Percentiles rank a stretch among this genome's conserved stretches.
These are phyloP conservation scores for Oryza australiensis DNA, from an alignment of 176 grass and related monocot species.

Conservation along the genomic window DNA sequence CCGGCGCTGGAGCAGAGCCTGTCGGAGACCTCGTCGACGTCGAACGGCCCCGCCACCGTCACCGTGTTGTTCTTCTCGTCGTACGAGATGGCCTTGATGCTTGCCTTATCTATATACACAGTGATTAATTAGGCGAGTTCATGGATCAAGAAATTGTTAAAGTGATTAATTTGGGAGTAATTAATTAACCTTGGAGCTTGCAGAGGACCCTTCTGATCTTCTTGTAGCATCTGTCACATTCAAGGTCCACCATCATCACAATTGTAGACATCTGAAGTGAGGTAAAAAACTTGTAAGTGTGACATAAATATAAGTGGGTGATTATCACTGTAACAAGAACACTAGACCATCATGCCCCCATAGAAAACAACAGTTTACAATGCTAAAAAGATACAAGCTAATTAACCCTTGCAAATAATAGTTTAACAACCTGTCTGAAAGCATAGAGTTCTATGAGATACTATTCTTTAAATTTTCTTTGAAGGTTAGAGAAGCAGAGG, in stretches of 20 bases:
- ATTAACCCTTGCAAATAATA: neutral
- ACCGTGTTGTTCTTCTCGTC: conserved; percentile 73
- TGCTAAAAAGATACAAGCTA: neutral
- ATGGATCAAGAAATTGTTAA: neutral
- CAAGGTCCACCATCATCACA: conserved; percentile 69
- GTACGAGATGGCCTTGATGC: conserved; percentile 58
- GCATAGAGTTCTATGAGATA: neutral
- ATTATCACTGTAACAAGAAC: neutral
- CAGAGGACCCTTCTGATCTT: conserved; percentile 87
- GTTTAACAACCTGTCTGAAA: neutral
- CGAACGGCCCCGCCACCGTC: conserved; percentile 67
- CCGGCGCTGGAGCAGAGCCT: conserved; percentile 54
- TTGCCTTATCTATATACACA: conserved; percentile 43
- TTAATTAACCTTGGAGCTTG: conserved; percentile 71
- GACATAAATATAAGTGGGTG: neutral
- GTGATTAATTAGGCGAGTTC: neutral
- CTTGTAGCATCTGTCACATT: conserved; percentile 68
- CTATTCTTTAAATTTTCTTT: neutral
- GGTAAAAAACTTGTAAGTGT: neutral
- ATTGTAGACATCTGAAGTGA: conserved; percentile 57
- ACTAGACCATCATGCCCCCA: too few species aligned
- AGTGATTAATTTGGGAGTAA: neutral
- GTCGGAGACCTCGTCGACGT: conserved; percentile 54
- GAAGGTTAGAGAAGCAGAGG: neutral
- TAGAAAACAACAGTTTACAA: neutral